Base-by-base conservation (phyloP, 2,329 filamentous ascomycete species). In the Capronia epimyces region DNA sequence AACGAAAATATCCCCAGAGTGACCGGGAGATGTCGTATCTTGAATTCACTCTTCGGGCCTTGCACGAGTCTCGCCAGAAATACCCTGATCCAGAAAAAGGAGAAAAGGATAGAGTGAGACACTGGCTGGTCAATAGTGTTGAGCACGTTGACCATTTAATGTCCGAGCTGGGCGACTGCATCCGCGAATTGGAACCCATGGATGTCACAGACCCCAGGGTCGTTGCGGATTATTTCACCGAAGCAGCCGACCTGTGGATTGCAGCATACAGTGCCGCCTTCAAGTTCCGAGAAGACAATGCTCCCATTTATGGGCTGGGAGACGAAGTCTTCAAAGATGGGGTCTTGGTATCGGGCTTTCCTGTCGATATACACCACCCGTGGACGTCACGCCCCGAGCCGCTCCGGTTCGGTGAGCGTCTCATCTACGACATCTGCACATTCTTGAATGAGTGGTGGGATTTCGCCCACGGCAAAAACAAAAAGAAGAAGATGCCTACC, bases 71-170 rank as follows among this genome's bases (percentile, higher is more conserved):
- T 46, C 84, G 86, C 60, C 90, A 88, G 69, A 83, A 83, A 20
- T 79, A 82, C 46, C 77, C 82, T 2, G 75, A 84, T 45, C 69
- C 75, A 24, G 79, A 80, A 31, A 75, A 77, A 18, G 83, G 82
- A n/a, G 85, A 93, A 65, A 79, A 84, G 8, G 89, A 95, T 63
- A 75, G 79, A 6, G 82, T 95, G 13, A 81, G 89, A n/a, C 83
- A 89, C 60, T 96, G 87, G 82, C 95, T 96, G 63, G 76, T 89
- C 55, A 78, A 86, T 60, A 86, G 90, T 63, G 75, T 89, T 25
- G 80, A 80, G 67, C 78, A 79, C 22, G 76, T 94, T 58, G 82
- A 89, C 48, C 75, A 86, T 49, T 81, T 93, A 37, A 76, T 94
- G 42, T 85, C 86, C 1, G 93, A 87, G 84, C 82, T 86, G 7